Percentiles rank a stretch among this genome's conserved stretches.
Evolutionary conservation across 441 rosid genomes (phyloP).

Genomic region (Breynia disticha): DNA sequence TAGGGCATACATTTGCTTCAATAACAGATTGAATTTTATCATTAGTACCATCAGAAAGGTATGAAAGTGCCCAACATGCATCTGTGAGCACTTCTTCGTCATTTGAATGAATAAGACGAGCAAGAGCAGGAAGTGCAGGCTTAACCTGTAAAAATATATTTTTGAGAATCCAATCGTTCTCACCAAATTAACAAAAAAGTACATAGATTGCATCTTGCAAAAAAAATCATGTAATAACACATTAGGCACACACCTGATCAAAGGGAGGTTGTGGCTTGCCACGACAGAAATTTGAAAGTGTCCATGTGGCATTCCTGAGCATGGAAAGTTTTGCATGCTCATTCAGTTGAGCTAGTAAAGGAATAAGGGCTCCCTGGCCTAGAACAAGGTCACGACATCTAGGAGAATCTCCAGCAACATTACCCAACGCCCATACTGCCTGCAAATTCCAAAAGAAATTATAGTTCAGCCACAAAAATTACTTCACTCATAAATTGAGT

Average conservation of each 20-base stretch:
- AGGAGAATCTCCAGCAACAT: conserved; percentile 93
- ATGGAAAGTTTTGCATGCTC: conserved; percentile 79
- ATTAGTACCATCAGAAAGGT: conserved; percentile 85
- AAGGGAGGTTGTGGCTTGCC: conserved; percentile 91
- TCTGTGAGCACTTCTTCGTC: conserved; percentile 89
- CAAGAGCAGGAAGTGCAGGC: conserved; percentile 73
- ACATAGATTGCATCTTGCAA: too few species aligned
- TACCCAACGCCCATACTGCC: conserved; percentile 96
- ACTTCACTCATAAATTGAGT: too few species aligned
- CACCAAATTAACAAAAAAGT: too few species aligned
- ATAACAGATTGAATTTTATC: conserved; percentile 84
- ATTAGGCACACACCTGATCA: conserved; percentile 42
- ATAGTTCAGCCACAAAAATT: background rate
- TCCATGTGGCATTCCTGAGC: conserved; percentile 96
- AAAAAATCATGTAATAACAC: too few species aligned
- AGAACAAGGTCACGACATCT: conserved; percentile 86
- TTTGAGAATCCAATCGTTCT: background rate
- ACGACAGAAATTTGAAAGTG: conserved; percentile 79
- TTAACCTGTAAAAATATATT: conserved; percentile 37
- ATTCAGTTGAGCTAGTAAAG: conserved; percentile 57
- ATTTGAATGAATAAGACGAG: conserved; percentile 52
- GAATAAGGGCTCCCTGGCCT: conserved; percentile 52
- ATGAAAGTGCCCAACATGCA: conserved; percentile 89
- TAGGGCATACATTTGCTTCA: conserved; percentile 57
- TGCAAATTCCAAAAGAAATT: conserved; percentile 9